Base-by-base conservation (phyloP, 768 basidiomycete species). In the Tephrocybe sp. region DNA sequence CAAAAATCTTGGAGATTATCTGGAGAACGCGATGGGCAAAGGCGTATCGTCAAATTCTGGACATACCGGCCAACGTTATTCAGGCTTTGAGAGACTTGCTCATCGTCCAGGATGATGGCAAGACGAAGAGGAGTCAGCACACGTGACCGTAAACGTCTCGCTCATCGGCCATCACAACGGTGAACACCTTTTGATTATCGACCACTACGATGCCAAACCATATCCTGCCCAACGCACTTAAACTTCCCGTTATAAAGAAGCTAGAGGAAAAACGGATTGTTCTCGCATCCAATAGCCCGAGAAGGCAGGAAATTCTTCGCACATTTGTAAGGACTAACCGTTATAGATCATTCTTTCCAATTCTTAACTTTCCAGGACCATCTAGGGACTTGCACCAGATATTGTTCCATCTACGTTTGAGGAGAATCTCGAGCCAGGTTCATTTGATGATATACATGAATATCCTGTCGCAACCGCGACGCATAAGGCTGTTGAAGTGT, bases 401-500 rank as follows among this genome's bases (percentile, higher is more conserved):
- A 62, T 76, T 44, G 69, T 75, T 8, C 70, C 75, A 15, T 76
- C 75, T 11, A 72, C 65, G 8, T 98, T 98, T 56, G 77, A 80
- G 38, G 96, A 98, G 66, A 73, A 94, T 62, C 72, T 98, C 6
- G 72, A 80, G 0, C 69, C 86, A 25, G 68, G 72, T 9, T 77
- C 79, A 1, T 98, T 91, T 62, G 80, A 83, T 8, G 80, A 88
- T 55, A 72, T 83, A 15, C 83, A 83, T 30, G 85, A 86, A 60
- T 90, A 92, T 63, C 85, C 88, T 0, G 84, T 88, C 6, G 78
- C 88, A 4, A 93, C 88, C 0, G 87, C 87, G 10, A 79, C 77
- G 2, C 80, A 87, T 58, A 89, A 90, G 79, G 95, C 83, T 24
- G 84, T 87, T 34, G 90, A 94, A 65, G 95, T 93, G 18, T 94